Percentiles rank a stretch among this genome's conserved stretches.
Conservation (phyloP, 2,329 filamentous ascomycete species). For the Nemania diffusa region DNA sequence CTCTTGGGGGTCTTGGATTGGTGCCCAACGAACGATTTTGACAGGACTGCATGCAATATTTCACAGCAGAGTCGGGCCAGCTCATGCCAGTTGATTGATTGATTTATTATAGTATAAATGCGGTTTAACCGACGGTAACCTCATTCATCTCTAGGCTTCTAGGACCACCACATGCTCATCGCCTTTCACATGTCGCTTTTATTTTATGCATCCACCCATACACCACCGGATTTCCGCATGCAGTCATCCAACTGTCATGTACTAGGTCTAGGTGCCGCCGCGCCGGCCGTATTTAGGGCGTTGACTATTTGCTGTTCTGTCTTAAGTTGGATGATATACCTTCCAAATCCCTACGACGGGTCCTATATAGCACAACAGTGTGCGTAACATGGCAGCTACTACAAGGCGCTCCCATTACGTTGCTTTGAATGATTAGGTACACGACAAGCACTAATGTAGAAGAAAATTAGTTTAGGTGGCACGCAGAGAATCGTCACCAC, state of each 20-base stretch:
- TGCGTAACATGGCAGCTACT: conserved; percentile 11
- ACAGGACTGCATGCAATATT: conserved; percentile 7
- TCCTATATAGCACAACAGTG: conserved; percentile 7
- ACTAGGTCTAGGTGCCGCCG: conserved; percentile 4
- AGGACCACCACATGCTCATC: conserved; percentile 23
- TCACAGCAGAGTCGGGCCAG: neutral
- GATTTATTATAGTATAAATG: conserved; percentile 5
- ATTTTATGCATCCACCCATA: conserved; percentile 7
- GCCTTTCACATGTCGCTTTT: conserved; percentile 5
- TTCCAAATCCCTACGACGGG: conserved; percentile 8
- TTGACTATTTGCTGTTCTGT: conserved; percentile 16
- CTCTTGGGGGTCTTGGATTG: conserved; percentile 22
- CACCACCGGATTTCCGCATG: conserved; percentile 25
- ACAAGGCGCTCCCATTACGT: neutral
- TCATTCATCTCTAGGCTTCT: neutral
- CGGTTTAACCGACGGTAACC: conserved; percentile 14
- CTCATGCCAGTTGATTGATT: conserved; percentile 1
- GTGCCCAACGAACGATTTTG: conserved; percentile 35
- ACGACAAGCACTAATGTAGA: neutral
- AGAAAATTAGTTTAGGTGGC: neutral
- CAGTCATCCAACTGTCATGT: conserved; percentile 22
- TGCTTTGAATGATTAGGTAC: conserved; percentile 8
- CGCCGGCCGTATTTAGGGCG: neutral
- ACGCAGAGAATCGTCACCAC: neutral
- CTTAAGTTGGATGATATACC: conserved; percentile 20